Base-by-base conservation (phyloP, 208 protist species). In the Acanthamoeba castellanii region DNA sequence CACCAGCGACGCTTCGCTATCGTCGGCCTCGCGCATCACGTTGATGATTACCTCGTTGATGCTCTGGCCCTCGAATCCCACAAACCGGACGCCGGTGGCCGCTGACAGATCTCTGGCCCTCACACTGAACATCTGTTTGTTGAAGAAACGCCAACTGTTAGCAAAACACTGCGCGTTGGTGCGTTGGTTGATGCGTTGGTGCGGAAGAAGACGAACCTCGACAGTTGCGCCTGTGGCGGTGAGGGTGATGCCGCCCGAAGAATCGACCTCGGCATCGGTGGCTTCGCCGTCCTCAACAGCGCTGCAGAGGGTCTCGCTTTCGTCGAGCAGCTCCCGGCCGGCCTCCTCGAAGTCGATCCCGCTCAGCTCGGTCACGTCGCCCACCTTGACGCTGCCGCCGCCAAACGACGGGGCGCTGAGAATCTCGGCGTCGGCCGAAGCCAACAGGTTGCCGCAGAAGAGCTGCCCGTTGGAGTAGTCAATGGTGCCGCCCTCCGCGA, bases 401-500 rank as follows among this genome's bases (percentile, higher is more conserved):
- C 52, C 81, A n/a, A 88, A 88, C 14, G 81, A 88, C 9, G 81
- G 81, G 25, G 25, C 14, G 52, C 32, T 88, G 50, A 88, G 42
- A 8, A 88, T 42, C 14, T 61, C 8, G 30, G 64, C 81, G 32
- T 88, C 81, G 13, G 8, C 5, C 27, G 81, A 88, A 47, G 32
- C 81, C 30, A 88, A 50, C 3, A 88, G n/a, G 30, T 88, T 88
- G 42, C 81, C 81, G 32, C 81, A 88, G 81, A 88, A 88, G 42
- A 88, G 22, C 27, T 64, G 50, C 14, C 81, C 81, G 81, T 88
- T 66, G 45, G 81, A 34, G 18, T 16, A 88, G 52, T 88, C 81
- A 13, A 42, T 14, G 8, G 22, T 88, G 81, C 81, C 81, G 30
- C 81, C 30, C 7, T 14, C 1, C 18, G 22, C 81, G 81, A 88